phyloP scores from a whole-genome alignment of 805 yeast genomes.

The Metschnikowia anglica region DNA sequence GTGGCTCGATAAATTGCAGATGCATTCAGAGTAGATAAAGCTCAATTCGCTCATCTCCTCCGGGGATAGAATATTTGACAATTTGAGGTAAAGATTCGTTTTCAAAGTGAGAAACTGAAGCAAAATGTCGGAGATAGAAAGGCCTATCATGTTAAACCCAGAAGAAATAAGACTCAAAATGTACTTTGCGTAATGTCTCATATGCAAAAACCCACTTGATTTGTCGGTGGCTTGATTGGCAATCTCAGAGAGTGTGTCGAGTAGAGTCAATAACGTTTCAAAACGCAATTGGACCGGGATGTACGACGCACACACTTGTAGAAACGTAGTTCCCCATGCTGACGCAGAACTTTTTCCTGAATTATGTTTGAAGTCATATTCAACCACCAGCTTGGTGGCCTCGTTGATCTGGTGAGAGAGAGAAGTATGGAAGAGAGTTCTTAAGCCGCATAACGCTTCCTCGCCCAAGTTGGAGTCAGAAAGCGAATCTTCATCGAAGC shows the following conservation, averaged over 20 bases:
- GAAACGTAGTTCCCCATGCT: conserved; percentile 55
- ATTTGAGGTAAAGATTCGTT: conserved; percentile 29
- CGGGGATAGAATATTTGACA: conserved; percentile 21
- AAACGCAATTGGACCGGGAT: conserved; percentile 80
- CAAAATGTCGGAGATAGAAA: conserved; percentile 78
- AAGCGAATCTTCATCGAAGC: conserved; percentile 36
- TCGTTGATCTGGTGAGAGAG: conserved; percentile 59
- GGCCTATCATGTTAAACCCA: conserved; percentile 79
- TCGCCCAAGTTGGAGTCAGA: conserved; percentile 43
- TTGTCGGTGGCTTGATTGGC: conserved; percentile 21
- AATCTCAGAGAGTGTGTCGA: conserved; percentile 28
- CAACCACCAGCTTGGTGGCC: conserved; percentile 53
- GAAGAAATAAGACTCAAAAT: conserved; percentile 66
- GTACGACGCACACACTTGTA: conserved; percentile 69
- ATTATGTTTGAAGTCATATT: conserved; percentile 28
- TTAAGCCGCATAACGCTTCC: conserved; percentile 51
- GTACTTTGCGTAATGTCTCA: conserved; percentile 43
- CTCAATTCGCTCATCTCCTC: conserved; percentile 34
- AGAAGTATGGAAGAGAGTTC: conserved; percentile 61
- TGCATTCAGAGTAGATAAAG: conserved; percentile 51
- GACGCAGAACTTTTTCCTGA: conserved; percentile 25
- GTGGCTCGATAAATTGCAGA: conserved; percentile 72
- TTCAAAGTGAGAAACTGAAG: conserved; percentile 57
- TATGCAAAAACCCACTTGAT: conserved; percentile 22
- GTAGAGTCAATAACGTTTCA: conserved; percentile 51